Percentiles rank a stretch among this genome's conserved stretches.
Evolutionary conservation across 208 protist genomes (phyloP).

Genomic region (Leishmania amazonensis): DNA sequence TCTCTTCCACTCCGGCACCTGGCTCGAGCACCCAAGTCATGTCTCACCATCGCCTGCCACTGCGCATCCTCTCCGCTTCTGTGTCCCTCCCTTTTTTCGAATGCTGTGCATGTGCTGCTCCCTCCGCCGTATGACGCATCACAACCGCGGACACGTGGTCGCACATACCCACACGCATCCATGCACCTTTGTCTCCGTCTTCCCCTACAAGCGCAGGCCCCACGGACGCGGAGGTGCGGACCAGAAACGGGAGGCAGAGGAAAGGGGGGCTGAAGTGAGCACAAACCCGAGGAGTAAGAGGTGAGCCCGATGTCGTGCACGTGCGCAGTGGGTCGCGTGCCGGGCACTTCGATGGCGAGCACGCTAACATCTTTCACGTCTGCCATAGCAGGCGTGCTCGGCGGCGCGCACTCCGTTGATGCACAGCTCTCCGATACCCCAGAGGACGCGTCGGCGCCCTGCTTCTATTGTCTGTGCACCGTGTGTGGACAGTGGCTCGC

Average conservation of each 20-base stretch:
- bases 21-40: background rate
- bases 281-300: background rate
- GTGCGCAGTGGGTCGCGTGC: slow-evolving; percentile 6
- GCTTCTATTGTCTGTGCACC: slow-evolving; percentile 55
- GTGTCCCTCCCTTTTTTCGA: background rate
- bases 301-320: slow-evolving; percentile 5
- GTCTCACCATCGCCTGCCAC: background rate
- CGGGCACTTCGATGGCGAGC: background rate
- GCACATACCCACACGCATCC: background rate
- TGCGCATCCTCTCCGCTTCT: background rate
- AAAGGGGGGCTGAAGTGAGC: background rate
- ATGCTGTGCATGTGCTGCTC: background rate
- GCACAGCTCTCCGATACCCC: background rate
- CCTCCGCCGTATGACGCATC: background rate
- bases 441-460: slow-evolving; percentile 1
- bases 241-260: background rate
- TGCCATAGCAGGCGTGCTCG: background rate
- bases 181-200: background rate
- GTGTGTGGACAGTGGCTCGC: slow-evolving; percentile 42
- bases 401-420: background rate
- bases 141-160: background rate
- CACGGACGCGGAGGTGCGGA: background rate
- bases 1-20: background rate
- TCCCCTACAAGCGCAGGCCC: background rate
- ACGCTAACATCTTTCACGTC: background rate